Evolutionary conservation across 192 early-diverging fungal genomes (phyloP).

Genomic region (Thoreauomyces humboldtii): DNA sequence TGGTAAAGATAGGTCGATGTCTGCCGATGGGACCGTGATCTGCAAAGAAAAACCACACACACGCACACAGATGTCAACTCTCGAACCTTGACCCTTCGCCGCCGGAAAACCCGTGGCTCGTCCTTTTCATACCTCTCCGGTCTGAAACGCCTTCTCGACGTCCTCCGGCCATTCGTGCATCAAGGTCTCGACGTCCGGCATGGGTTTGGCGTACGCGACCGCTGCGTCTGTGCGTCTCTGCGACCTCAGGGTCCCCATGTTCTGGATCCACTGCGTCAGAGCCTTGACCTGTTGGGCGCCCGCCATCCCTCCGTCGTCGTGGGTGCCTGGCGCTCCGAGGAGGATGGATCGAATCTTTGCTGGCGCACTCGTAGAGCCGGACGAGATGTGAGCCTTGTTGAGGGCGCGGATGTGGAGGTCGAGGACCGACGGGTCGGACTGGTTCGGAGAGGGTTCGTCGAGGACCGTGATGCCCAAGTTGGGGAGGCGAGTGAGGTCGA

Average conservation of each 20-base stretch:
- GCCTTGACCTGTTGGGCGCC: constrained; percentile 22
- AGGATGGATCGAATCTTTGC: constrained; percentile 40
- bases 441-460: constrained; percentile 50
- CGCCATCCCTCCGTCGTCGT: constrained; percentile 4
- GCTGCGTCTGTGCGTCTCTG: constrained; percentile 31
- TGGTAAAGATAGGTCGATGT: constrained; percentile 47
- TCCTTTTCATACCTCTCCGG: constrained; percentile 28
- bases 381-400: constrained; percentile 39
- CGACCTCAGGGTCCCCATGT: constrained; percentile 43
- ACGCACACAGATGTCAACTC: too few relatives aligned
- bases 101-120: too few relatives aligned
- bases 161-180: constrained; percentile 57
- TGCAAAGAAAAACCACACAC: constrained; percentile 19
- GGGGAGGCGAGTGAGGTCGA: constrained; percentile 25
- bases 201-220: constrained; percentile 35
- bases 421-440: constrained; percentile 56
- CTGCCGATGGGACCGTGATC: constrained; percentile 41
- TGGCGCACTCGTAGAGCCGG: too few relatives aligned
- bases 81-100: neutral
- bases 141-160: constrained; percentile 44
- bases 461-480: constrained; percentile 44
- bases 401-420: constrained; percentile 51
- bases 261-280: constrained; percentile 49
- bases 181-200: constrained; percentile 57
- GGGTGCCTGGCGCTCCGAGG: constrained; percentile 12